Conservation (phyloP, 176 grass and related monocot species). For the Saccharum officinarum region DNA sequence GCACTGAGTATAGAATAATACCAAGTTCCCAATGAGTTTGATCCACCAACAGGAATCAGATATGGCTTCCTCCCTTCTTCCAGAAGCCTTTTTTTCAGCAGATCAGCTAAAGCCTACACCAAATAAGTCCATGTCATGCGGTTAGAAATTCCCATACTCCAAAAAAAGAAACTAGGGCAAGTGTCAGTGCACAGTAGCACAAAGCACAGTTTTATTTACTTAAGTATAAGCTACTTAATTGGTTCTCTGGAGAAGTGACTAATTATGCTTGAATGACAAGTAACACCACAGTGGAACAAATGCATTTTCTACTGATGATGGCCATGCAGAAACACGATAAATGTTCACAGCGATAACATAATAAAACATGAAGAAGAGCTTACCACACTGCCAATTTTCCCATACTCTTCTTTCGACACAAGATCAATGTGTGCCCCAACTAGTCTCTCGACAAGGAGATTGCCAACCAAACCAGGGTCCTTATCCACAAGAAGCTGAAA, state of each 20-base stretch:
- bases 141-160: not conserved
- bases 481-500: constrained; percentile 79
- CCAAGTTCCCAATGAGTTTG: constrained; percentile 95
- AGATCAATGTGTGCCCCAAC: constrained; percentile 90
- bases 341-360: not conserved
- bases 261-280: not conserved
- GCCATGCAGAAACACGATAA: not conserved
- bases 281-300: not conserved
- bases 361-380: not conserved
- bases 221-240: not conserved
- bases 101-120: constrained; percentile 68
- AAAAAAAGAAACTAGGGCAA: not conserved
- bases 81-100: constrained; percentile 77
- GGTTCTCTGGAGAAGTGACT: not conserved
- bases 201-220: not conserved
- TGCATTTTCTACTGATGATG: constrained; percentile 7
- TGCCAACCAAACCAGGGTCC: constrained; percentile 88
- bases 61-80: constrained; percentile 93
- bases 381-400: constrained; percentile 90
- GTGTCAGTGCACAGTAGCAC: not conserved
- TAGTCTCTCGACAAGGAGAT: constrained; percentile 93
- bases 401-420: constrained; percentile 92
- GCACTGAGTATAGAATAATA: constrained; percentile 33
- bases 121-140: not conserved
- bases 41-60: constrained; percentile 96